Conservation (phyloP, 441 rosid genomes). For the Eutrema salsugineum region DNA sequence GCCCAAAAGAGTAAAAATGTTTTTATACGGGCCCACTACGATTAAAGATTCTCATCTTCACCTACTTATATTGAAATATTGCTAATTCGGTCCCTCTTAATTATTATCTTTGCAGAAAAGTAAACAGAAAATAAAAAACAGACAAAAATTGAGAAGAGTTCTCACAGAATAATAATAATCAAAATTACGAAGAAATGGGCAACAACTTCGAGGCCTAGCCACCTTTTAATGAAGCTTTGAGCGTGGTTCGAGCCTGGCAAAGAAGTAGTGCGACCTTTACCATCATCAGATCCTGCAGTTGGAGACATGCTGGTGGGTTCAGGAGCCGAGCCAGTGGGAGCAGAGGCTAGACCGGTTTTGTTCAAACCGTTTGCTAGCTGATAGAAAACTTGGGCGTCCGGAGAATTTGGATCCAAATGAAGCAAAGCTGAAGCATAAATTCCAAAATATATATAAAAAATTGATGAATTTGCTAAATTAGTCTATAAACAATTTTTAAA, state of each 20-base stretch:
- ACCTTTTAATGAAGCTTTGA: conserved; percentile 1
- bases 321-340: conserved; percentile 31
- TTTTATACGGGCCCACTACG: neutral
- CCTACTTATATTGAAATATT: neutral
- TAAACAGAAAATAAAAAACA: no score
- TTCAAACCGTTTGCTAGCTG: conserved; percentile 36
- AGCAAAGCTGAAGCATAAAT: conserved; percentile 48
- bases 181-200: neutral
- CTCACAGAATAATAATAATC: neutral
- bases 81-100: no score
- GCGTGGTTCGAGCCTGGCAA: conserved; percentile 27
- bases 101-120: no score
- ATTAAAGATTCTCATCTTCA: neutral
- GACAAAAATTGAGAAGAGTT: no score
- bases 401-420: conserved; percentile 63
- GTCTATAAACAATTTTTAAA: neutral
- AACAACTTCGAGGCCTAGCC: conserved; percentile 23
- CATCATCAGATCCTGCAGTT: conserved; percentile 5
- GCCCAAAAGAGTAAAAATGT: neutral
- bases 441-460: neutral
- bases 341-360: conserved; percentile 28
- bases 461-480: neutral
- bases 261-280: conserved; percentile 11
- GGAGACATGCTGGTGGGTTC: conserved; percentile 20
- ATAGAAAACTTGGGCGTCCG: conserved; percentile 67